Evolutionary conservation across 1,139 yeast genomes (phyloP).

Genomic region (Kodamaea suecica): DNA sequence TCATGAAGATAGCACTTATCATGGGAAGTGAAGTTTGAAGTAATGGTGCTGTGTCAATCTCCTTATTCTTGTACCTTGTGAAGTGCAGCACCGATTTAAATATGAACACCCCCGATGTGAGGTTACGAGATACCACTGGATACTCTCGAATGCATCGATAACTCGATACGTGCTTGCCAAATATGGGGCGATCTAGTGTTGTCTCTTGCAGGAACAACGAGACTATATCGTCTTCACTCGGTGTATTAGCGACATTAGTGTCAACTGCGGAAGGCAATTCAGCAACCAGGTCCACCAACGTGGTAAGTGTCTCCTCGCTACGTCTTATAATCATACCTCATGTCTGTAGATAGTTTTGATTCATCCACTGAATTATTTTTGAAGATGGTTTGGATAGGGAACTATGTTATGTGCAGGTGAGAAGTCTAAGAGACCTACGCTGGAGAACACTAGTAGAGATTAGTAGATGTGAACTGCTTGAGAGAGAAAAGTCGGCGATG

Average conservation of each 20-base stretch:
- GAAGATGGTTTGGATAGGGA: no score
- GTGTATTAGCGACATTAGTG: slow-evolving; percentile 14
- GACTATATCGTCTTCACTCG: slow-evolving; percentile 7
- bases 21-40: slow-evolving; percentile 28
- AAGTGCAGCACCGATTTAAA: slow-evolving; percentile 21
- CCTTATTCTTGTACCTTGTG: slow-evolving; percentile 12
- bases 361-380: no score
- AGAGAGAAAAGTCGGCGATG: no score
- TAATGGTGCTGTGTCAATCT: slow-evolving; percentile 16
- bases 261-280: no score
- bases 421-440: no score
- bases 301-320: slow-evolving; percentile 16
- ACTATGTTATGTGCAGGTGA: slow-evolving; percentile 1
- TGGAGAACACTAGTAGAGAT: no score
- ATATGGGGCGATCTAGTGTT: slow-evolving; percentile 22
- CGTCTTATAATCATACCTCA: slow-evolving; percentile 5
- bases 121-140: slow-evolving; percentile 28
- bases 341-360: no score
- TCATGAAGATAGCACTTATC: slow-evolving; percentile 28
- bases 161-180: slow-evolving; percentile 20
- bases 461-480: no score
- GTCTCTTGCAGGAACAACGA: slow-evolving; percentile 30
- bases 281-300: slow-evolving; percentile 14
- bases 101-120: slow-evolving; percentile 30
- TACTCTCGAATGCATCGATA: slow-evolving; percentile 23